Conservation (phyloP, 495 filamentous ascomycete genomes). For the Trichocladium antarcticum region DNA sequence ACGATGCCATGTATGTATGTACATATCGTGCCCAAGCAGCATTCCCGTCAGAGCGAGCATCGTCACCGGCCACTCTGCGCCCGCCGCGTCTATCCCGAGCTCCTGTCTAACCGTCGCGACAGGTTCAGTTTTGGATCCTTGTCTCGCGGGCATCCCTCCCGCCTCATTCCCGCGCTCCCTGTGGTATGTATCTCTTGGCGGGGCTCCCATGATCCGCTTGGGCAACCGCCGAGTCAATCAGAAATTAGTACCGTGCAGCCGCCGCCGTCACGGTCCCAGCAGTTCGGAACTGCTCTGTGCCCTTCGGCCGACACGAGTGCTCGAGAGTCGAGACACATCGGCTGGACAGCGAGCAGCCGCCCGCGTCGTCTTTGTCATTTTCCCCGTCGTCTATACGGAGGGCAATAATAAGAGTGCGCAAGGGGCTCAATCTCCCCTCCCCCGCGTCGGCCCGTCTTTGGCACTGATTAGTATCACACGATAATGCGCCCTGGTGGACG, state of each 20-base stretch:
- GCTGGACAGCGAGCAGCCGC: neutral
- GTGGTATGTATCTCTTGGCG: neutral
- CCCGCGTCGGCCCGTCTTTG: neutral
- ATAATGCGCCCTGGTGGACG: too few relatives aligned
- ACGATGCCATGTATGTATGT: too few relatives aligned
- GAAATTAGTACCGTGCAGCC: neutral
- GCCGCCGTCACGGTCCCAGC: conserved; percentile 6
- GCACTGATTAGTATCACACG: neutral
- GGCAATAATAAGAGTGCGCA: too few relatives aligned
- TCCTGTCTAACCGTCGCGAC: neutral
- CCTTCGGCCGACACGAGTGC: conserved; percentile 1
- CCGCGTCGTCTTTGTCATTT: neutral
- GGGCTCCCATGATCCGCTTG: neutral
- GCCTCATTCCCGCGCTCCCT: neutral
- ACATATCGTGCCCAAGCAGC: too few relatives aligned
- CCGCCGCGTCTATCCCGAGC: neutral
- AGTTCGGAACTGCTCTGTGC: conserved; percentile 4
- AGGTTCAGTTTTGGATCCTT: neutral
- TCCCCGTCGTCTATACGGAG: too few relatives aligned
- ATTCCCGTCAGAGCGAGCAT: neutral
- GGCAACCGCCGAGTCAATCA: neutral
- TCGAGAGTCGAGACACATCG: neutral
- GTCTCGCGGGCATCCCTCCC: neutral
- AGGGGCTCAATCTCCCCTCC: neutral
- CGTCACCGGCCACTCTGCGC: neutral